These are phyloP conservation scores for Enteropsectra breve DNA, from an alignment of 371 early-diverging fungal genomes.

Conservation along the genomic window DNA sequence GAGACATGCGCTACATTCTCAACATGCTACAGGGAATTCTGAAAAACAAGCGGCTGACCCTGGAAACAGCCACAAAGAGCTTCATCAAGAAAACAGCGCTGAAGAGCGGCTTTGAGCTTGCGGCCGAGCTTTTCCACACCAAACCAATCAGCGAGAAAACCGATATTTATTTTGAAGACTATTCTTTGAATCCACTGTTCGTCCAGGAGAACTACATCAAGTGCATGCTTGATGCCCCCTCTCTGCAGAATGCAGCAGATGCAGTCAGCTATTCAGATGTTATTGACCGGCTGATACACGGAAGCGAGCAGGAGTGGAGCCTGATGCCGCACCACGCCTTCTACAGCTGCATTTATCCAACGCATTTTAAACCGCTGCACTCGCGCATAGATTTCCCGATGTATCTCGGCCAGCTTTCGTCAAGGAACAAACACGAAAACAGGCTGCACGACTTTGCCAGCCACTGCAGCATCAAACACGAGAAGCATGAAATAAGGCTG, in stretches of 20 bases:
- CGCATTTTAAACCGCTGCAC: slow-evolving; percentile 59
- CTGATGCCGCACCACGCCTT: slow-evolving; percentile 79
- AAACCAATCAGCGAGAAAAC: slow-evolving; percentile 67
- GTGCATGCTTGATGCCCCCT: neutral
- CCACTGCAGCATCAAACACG: slow-evolving; percentile 66
- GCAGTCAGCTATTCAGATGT: slow-evolving; percentile 74
- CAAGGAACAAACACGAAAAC: slow-evolving; percentile 66
- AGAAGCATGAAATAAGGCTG: slow-evolving; percentile 59
- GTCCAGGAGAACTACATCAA: slow-evolving; percentile 66
- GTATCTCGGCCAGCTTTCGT: slow-evolving; percentile 85
- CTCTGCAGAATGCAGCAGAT: slow-evolving; percentile 67
- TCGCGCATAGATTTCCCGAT: slow-evolving; percentile 58
- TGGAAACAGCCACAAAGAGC: neutral
- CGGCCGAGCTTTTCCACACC: slow-evolving; percentile 64
- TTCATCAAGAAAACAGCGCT: slow-evolving; percentile 70
- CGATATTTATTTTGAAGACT: slow-evolving; percentile 85
- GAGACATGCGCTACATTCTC: slow-evolving; percentile 93
- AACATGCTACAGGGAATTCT: slow-evolving; percentile 78
- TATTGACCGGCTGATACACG: slow-evolving; percentile 69
- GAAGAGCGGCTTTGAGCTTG: slow-evolving; percentile 73
- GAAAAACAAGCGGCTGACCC: slow-evolving; percentile 18
- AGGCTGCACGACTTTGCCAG: slow-evolving; percentile 69
- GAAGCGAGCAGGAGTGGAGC: slow-evolving; percentile 71
- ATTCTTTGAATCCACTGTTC: slow-evolving; percentile 75
- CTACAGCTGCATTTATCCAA: slow-evolving; percentile 74